These are phyloP conservation scores for Sesbania bispinosa DNA, from an alignment of 306 rosid genomes.

Conservation along the genomic window DNA sequence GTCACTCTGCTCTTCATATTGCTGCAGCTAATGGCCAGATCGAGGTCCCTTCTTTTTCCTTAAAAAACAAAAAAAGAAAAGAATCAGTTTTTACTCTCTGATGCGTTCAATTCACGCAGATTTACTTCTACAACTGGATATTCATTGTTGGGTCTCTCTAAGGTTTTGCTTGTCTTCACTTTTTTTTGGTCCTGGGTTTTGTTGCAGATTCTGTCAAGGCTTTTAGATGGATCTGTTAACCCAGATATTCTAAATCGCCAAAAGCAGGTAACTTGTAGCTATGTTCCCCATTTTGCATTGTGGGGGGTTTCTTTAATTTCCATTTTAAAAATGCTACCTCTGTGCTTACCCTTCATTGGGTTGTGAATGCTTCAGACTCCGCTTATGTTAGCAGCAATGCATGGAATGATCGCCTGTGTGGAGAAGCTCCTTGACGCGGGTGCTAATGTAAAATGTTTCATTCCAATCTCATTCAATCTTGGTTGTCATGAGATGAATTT, in stretches of 20 bases:
- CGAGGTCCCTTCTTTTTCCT: slow-evolving; percentile 47
- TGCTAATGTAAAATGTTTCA: slow-evolving; percentile 58
- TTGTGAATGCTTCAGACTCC: slow-evolving; percentile 65
- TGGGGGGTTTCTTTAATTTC: too few species aligned
- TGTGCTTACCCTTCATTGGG: background rate
- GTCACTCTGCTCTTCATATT: slow-evolving; percentile 75
- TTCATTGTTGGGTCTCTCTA: background rate
- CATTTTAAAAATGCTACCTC: background rate
- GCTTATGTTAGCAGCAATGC: slow-evolving; percentile 92
- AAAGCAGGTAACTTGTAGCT: slow-evolving; percentile 52
- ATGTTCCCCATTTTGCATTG: background rate
- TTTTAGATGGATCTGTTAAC: slow-evolving; percentile 62
- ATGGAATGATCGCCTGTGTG: slow-evolving; percentile 69
- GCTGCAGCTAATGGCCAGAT: slow-evolving; percentile 89
- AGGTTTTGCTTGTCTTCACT: background rate
- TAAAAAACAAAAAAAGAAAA: too few species aligned
- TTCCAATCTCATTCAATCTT: background rate
- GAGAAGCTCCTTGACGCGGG: slow-evolving; percentile 74
- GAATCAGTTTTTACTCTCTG: background rate
- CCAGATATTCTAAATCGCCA: slow-evolving; percentile 86
- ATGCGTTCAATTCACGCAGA: background rate
- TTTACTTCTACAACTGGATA: background rate
- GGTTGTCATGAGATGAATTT: too few species aligned
- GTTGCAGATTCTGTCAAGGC: slow-evolving; percentile 59
- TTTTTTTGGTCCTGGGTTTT: background rate